Conservation (phyloP, 1,139 yeast genomes). For the Pneumocystis oryctolagi region DNA sequence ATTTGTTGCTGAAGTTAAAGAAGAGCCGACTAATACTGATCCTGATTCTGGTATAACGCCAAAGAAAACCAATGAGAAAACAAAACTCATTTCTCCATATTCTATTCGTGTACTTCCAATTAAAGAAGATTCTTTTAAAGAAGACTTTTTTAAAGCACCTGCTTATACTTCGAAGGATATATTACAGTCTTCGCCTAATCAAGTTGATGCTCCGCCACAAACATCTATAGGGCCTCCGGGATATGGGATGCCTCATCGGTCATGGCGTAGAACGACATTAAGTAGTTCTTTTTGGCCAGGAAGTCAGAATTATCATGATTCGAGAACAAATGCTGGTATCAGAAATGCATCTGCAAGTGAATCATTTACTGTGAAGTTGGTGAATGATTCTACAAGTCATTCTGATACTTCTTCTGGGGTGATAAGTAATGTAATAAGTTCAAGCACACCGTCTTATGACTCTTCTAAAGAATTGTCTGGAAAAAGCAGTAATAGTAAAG, state of each 20-base stretch:
- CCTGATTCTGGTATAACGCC: conserved; percentile 4
- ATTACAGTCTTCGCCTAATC: background rate
- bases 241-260: conserved; percentile 1
- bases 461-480: background rate
- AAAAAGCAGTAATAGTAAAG: background rate
- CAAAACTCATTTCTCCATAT: conserved; percentile 1
- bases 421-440: background rate
- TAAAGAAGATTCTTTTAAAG: background rate
- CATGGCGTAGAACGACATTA: conserved; percentile 1
- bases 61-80: conserved; percentile 6
- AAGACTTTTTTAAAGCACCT: too few species aligned
- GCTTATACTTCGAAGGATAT: background rate
- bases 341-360: conserved; percentile 9
- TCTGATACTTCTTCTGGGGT: background rate
- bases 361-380: conserved; percentile 5
- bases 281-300: conserved; percentile 2
- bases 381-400: background rate
- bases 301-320: background rate
- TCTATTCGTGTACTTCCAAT: conserved; percentile 1
- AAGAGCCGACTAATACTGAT: background rate
- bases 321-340: conserved; percentile 3
- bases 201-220: background rate
- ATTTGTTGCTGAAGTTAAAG: conserved; percentile 11
- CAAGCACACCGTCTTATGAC: background rate
- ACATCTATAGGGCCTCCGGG: background rate